Evolutionary conservation across 73 alveolate species (phyloP).

Genomic region (Paramecium sonneborni): DNA sequence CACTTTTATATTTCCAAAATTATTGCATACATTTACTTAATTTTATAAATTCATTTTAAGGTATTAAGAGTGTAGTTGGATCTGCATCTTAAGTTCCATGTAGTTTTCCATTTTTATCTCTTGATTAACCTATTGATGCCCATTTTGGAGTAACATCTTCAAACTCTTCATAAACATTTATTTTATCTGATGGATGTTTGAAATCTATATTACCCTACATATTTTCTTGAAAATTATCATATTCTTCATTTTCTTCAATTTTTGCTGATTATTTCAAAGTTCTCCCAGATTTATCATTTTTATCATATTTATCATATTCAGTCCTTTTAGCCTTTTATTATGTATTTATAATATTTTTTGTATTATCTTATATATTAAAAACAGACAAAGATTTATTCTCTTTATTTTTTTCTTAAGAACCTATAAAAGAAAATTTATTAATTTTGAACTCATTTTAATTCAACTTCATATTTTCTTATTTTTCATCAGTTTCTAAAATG

Average conservation of each 20-base stretch:
- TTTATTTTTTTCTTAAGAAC: neutral
- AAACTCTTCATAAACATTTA: constrained; percentile 33
- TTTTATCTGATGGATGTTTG: neutral
- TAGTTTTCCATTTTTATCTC: constrained; percentile 69
- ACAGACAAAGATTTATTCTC: neutral
- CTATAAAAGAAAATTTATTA: neutral
- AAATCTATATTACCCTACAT: neutral
- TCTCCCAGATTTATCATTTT: neutral
- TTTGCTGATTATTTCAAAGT: neutral
- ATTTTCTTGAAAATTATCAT: neutral
- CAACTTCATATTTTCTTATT: neutral
- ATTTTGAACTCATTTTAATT: neutral
- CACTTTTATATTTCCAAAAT: constrained; percentile 77
- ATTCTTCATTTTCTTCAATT: neutral
- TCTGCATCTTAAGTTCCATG: constrained; percentile 76
- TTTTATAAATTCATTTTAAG: constrained; percentile 64
- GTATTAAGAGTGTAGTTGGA: constrained; percentile 78
- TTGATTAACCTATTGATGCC: constrained; percentile 58
- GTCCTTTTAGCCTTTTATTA: neutral
- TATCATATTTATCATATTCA: neutral
- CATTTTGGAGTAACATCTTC: constrained; percentile 64
- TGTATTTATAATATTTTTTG: neutral
- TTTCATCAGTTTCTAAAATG: neutral
- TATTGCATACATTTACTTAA: constrained; percentile 77
- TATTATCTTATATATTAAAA: neutral